A percentile compares a stretch with the other conserved stretches of the same genome.
Evolutionary conservation across 2,329 filamentous ascomycete species (phyloP).

Genomic region (Chaetomiaceae sp.): DNA sequence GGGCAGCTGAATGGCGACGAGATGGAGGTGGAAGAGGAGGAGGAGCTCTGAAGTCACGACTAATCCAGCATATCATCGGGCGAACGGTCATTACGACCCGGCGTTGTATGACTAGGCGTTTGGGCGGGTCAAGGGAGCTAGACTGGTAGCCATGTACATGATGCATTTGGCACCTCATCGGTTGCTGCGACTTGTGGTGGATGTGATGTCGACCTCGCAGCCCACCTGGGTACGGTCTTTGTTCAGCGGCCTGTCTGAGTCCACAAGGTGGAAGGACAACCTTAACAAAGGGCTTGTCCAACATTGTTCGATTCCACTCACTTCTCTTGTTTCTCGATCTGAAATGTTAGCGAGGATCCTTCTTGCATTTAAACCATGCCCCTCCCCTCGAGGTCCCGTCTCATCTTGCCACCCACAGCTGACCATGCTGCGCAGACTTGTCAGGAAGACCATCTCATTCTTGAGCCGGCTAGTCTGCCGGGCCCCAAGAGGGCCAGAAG

Average conservation of each 20-base stretch:
- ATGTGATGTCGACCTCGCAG: not conserved
- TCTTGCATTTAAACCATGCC: not conserved
- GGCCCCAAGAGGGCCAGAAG: not conserved
- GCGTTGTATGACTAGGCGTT: constrained; percentile 28
- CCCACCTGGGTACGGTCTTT: constrained; percentile 1
- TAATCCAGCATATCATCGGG: constrained; percentile 12
- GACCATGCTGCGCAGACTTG: not conserved
- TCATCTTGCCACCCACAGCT: not conserved
- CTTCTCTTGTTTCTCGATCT: not conserved
- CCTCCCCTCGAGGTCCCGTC: not conserved
- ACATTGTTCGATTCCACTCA: not conserved
- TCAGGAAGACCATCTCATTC: not conserved
- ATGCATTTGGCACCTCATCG: constrained; percentile 4
- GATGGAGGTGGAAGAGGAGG: constrained; percentile 70
- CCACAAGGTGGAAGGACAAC: not conserved
- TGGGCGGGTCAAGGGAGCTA: constrained; percentile 21
- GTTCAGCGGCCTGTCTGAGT: not conserved
- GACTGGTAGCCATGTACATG: constrained; percentile 20
- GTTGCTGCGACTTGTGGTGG: not conserved
- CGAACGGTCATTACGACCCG: constrained; percentile 18
- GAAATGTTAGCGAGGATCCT: not conserved
- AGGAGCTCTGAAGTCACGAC: constrained; percentile 28
- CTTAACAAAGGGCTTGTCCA: not conserved
- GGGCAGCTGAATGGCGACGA: constrained; percentile 51
- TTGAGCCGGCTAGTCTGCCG: not conserved